Percentiles rank a stretch among this genome's conserved stretches.
Evolutionary conservation across 192 early-diverging fungal species (phyloP).

Genomic region (Coemansia sp.): DNA sequence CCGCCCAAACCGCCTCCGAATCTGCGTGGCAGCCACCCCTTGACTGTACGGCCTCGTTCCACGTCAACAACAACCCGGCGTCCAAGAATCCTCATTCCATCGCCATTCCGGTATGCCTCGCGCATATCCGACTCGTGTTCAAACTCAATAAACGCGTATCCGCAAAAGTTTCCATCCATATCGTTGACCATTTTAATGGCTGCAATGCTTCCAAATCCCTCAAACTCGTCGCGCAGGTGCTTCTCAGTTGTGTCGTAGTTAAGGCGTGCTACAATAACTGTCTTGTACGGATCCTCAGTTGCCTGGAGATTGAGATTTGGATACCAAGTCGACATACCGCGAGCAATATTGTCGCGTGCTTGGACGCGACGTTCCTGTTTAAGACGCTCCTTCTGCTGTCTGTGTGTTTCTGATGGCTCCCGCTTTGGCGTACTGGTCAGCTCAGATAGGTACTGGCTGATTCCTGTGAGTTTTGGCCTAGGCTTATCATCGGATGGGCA

Average conservation of each 20-base stretch:
- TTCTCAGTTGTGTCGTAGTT: slow-evolving; percentile 57
- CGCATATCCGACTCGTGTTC: slow-evolving; percentile 85
- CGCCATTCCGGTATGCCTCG: slow-evolving; percentile 66
- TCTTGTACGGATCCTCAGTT: slow-evolving; percentile 88
- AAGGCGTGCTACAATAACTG: slow-evolving; percentile 83
- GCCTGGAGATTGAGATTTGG: slow-evolving; percentile 64
- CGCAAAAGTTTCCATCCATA: slow-evolving; percentile 72
- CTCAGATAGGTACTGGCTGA: slow-evolving; percentile 29
- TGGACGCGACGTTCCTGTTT: slow-evolving; percentile 35
- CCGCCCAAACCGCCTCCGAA: slow-evolving; percentile 54
- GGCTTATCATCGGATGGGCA: slow-evolving; percentile 28
- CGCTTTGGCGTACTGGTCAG: slow-evolving; percentile 13
- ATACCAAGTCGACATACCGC: slow-evolving; percentile 42
- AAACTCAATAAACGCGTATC: slow-evolving; percentile 96
- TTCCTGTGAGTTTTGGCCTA: slow-evolving; percentile 30
- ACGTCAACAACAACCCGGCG: slow-evolving; percentile 90
- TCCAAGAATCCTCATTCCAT: slow-evolving; percentile 83
- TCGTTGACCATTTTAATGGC: slow-evolving; percentile 75
- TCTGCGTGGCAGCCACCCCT: slow-evolving; percentile 82
- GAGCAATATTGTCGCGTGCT: slow-evolving; percentile 37
- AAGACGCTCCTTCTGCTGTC: slow-evolving; percentile 43
- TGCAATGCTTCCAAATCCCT: slow-evolving; percentile 67
- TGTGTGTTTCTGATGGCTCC: slow-evolving; percentile 27
- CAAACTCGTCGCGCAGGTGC: slow-evolving; percentile 74
- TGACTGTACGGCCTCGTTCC: slow-evolving; percentile 94